Percentiles rank a stretch among this genome's conserved stretches.
Evolutionary conservation across 2,329 filamentous ascomycete species (phyloP).

Genomic region (Penicillium sp.): DNA sequence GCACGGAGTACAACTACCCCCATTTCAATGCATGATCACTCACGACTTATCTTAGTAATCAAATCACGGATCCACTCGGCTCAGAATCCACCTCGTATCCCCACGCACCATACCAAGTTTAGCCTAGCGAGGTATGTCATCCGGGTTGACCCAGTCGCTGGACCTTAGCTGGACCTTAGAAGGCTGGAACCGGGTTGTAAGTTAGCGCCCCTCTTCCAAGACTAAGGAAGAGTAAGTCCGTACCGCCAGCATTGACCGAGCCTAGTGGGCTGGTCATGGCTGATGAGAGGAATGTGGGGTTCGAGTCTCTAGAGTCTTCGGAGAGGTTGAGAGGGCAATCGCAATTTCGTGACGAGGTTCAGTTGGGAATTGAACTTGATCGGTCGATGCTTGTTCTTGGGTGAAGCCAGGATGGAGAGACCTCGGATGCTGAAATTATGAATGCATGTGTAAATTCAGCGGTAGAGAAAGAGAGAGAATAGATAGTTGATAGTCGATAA

Average conservation of each 20-base stretch:
- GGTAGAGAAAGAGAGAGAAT: neutral
- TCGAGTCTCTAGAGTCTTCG: conserved; percentile 2
- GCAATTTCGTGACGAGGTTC: conserved; percentile 17
- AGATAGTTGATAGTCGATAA: neutral
- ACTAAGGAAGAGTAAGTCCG: conserved; percentile 6
- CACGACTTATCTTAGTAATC: neutral
- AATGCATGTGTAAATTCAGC: neutral
- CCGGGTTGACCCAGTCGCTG: conserved; percentile 4
- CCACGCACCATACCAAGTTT: conserved; percentile 19
- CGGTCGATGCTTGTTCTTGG: neutral
- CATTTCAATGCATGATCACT: neutral
- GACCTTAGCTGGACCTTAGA: neutral
- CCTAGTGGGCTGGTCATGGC: conserved; percentile 4
- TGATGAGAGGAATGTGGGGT: conserved; percentile 20
- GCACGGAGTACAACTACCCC: neutral
- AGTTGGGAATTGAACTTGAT: neutral
- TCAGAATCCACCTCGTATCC: conserved; percentile 21
- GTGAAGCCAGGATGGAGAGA: neutral
- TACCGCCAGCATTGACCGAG: conserved; percentile 1
- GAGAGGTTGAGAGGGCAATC: conserved; percentile 18
- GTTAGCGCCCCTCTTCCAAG: conserved; percentile 5
- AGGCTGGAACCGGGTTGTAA: conserved; percentile 2
- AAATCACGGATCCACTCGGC: neutral
- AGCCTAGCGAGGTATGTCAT: conserved; percentile 8
- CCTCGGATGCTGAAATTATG: neutral